Base-by-base conservation (phyloP, 2,329 filamentous ascomycete genomes). In the Tolypocladium cylindrosporum region DNA sequence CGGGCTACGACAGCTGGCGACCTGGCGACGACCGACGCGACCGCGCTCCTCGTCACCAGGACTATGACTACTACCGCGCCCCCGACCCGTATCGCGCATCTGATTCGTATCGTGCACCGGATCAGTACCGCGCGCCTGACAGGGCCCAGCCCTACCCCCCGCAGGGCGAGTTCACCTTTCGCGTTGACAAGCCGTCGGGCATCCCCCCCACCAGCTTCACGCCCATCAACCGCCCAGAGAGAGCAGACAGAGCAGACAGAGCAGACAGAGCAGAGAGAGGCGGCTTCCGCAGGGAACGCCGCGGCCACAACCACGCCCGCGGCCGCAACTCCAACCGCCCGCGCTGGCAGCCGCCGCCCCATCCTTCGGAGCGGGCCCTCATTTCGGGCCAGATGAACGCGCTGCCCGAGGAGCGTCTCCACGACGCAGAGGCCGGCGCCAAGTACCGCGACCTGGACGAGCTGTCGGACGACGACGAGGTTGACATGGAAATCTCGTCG, bases 401-500 rank as follows among this genome's bases (percentile, higher is more conserved):
- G 10, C 63, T 76, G 16, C 71, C 75, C 0, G 75, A 79, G 53
- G 74, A 80, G 50, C 75, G 76, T 45, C 71, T 83, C 21, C 76
- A 75, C 13, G 74, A 80, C 58, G 70, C 66, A 8, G 71, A 75
- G 3, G 74, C 69, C 1, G 74, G 75, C 7, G 76, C 76, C 14
- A 84, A 79, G 51, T 87, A 81, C 64, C 76, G 78, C 55, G 68
- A 79, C 41, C 55, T 85, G 6, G 80, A 84, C 40, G 79, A 85
- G 19, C 70, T 87, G 34, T 85, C 83, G 0, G 83, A 87, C 62
- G 84, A 83, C 61, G 81, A 83, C 54, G 84, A 87, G 68, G 77
- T 83, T 16, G 83, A 79, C 2, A 87, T 87, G 83, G 83, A 86
- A 51, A 81, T 85, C 7, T 86, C 83, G 7, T 70, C 68, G 1